A percentile compares a stretch with the other conserved stretches of the same genome.
phyloP scores from a whole-genome alignment of 164 flowering plant genomes.

The Houttuynia cordata region DNA sequence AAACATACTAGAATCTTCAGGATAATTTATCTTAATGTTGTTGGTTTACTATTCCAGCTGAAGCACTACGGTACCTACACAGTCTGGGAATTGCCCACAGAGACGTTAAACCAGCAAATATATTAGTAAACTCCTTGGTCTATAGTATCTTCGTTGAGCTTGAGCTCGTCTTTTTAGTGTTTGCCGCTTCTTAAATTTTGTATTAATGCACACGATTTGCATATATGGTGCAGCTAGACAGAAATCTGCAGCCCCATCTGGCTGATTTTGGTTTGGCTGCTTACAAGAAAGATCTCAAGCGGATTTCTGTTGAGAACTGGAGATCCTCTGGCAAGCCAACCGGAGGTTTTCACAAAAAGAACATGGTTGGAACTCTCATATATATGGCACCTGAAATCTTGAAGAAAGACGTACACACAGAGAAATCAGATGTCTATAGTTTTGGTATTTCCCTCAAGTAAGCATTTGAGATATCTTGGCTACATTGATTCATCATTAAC shows the following conservation, averaged over 20 bases:
- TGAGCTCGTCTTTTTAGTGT: not conserved
- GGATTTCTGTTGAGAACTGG: constrained; percentile 58
- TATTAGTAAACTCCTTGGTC: constrained; percentile 55
- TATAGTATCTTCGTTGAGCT: not conserved
- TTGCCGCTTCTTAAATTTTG: constrained; percentile 1
- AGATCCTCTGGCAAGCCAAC: constrained; percentile 93
- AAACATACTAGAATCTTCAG: too few relatives aligned
- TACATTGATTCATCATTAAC: not conserved
- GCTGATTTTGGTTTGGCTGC: constrained; percentile 94
- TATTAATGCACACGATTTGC: not conserved
- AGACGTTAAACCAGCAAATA: constrained; percentile 93
- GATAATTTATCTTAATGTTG: too few relatives aligned
- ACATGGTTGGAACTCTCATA: constrained; percentile 92
- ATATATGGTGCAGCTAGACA: constrained; percentile 53
- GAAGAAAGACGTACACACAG: constrained; percentile 67
- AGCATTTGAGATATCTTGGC: constrained; percentile 13
- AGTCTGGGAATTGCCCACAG: constrained; percentile 80
- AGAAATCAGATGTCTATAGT: constrained; percentile 91
- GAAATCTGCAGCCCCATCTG: constrained; percentile 50
- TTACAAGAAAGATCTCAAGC: constrained; percentile 51
- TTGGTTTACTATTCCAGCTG: constrained; percentile 32
- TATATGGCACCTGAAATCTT: constrained; percentile 96
- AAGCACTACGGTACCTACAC: constrained; percentile 80
- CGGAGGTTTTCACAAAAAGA: constrained; percentile 92
- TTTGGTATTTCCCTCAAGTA: constrained; percentile 83